Conservation (phyloP, 192 early-diverging fungal genomes). For the Haplosporangium gracile region DNA sequence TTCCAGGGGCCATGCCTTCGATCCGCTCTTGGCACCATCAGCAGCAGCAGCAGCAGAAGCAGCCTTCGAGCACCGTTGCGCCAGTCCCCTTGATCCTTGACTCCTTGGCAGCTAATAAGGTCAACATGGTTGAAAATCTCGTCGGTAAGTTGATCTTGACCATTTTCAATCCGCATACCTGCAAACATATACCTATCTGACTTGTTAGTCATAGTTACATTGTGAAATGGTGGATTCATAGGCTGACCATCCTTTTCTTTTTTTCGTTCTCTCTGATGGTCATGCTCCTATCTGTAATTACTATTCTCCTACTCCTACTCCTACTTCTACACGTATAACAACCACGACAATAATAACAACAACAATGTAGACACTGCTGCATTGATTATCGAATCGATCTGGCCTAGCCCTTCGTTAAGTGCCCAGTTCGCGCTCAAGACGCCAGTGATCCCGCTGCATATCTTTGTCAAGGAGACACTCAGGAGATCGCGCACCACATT, state of each 20-base stretch:
- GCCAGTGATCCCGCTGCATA: constrained; percentile 59
- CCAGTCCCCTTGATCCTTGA: constrained; percentile 42
- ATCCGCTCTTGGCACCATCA: constrained; percentile 40
- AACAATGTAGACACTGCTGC: constrained; percentile 65
- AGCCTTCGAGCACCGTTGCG: constrained; percentile 8
- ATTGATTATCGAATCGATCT: constrained; percentile 70
- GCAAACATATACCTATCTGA: not conserved
- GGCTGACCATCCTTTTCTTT: not conserved
- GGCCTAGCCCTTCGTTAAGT: constrained; percentile 37
- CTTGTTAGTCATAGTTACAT: not conserved
- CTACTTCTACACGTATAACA: no score
- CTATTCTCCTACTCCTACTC: not conserved
- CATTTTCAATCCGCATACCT: not conserved
- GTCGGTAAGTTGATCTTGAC: constrained; percentile 37
- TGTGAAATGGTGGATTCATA: not conserved
- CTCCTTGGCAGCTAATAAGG: constrained; percentile 38
- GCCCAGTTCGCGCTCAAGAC: constrained; percentile 44
- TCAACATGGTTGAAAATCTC: constrained; percentile 47
- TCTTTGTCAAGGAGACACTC: constrained; percentile 74
- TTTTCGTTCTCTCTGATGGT: not conserved
- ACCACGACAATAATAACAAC: not conserved
- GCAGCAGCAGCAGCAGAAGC: constrained; percentile 1
- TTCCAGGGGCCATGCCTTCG: constrained; percentile 32
- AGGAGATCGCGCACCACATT: constrained; percentile 74
- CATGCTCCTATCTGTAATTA: not conserved